Percentiles rank a stretch among this genome's conserved stretches.
phyloP scores from a whole-genome alignment of 2,329 filamentous ascomycete genomes.

The Xylaria sp. region DNA sequence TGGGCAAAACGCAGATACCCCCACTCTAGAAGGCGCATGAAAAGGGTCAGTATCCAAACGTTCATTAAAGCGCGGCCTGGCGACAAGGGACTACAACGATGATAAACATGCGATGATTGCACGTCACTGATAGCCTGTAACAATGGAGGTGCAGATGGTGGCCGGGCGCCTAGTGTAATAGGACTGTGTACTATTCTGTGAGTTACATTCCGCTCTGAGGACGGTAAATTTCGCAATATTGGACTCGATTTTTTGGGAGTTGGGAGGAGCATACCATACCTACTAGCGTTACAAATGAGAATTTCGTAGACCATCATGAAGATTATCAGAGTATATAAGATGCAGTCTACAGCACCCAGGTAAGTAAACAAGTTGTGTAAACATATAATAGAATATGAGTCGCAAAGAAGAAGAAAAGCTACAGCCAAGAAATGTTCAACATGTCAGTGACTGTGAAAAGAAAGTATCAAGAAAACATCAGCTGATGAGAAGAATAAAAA shows the following conservation, averaged over 20 bases:
- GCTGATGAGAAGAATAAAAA: not conserved
- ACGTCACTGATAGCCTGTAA: not conserved
- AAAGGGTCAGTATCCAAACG: not conserved
- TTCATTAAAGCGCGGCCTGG: not conserved
- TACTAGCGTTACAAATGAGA: not conserved
- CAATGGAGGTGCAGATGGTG: not conserved
- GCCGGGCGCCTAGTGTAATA: not conserved
- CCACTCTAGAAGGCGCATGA: not conserved
- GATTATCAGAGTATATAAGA: too few species aligned
- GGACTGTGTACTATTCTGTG: not conserved
- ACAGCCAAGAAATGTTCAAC: too few species aligned
- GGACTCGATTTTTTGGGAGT: not conserved
- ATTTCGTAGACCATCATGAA: not conserved
- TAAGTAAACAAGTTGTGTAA: too few species aligned
- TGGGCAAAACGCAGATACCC: not conserved
- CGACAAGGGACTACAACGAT: not conserved
- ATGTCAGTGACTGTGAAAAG: too few species aligned
- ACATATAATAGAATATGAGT: too few species aligned
- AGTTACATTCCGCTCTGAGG: not conserved
- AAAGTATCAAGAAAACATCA: too few species aligned
- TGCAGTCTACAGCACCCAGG: too few species aligned
- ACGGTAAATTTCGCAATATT: slow-evolving; percentile 18
- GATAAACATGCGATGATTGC: not conserved
- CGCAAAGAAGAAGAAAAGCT: too few species aligned
- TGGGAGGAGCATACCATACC: not conserved